Base-by-base conservation (phyloP, 225 moss, liverwort and hornwort genomes). In the Bryoerythrophyllum caledonicum region DNA sequence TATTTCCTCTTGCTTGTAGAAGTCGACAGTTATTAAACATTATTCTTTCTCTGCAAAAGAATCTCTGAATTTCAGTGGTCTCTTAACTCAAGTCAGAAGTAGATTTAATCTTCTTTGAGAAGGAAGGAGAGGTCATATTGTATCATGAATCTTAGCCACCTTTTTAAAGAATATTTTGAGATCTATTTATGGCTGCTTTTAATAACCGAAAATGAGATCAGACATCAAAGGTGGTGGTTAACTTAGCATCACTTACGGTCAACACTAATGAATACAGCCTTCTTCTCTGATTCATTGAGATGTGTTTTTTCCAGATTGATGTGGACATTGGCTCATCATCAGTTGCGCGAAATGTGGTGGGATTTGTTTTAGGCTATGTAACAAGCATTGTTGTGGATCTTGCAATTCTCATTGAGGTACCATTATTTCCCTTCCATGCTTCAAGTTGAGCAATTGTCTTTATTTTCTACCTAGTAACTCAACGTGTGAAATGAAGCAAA, bases 261-360 rank as follows among this genome's bases (percentile, higher is more conserved):
- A n/a, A n/a, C 66, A 28, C 20, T 65, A 9, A 30, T 30, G 30
- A 5, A 34, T 6, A 34, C 34, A 44, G 44, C 14, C 44, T 14
- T 44, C 44, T 13, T 65, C 56, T 58, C 63, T 73, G 64, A 75
- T 59, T 19, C 7, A 28, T 73, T 21, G 10, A 57, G 10, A 37
- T 61, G 2, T 63, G 63, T 49, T 76, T 51, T 34, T 60, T 77
- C 14, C 85, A 93, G 93, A 84, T 93, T 72, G 93, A 93, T 54
- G 89, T 89, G 59, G 91, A 93, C 62, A 80, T 91, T 62, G 93
- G 91, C 21, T 91, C 93, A 38, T 93, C 87, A 35, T 87, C 93
- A 17, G 89, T 93, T 46, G 91, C 93, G 77, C 89, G 92, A 64
- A 83, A 84, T 63, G 86, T 82, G 24, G 72, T 86, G 64, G 89